These are phyloP conservation scores for Parascedosporium putredinis DNA, from an alignment of 2,329 filamentous ascomycete genomes.

Conservation along the genomic window DNA sequence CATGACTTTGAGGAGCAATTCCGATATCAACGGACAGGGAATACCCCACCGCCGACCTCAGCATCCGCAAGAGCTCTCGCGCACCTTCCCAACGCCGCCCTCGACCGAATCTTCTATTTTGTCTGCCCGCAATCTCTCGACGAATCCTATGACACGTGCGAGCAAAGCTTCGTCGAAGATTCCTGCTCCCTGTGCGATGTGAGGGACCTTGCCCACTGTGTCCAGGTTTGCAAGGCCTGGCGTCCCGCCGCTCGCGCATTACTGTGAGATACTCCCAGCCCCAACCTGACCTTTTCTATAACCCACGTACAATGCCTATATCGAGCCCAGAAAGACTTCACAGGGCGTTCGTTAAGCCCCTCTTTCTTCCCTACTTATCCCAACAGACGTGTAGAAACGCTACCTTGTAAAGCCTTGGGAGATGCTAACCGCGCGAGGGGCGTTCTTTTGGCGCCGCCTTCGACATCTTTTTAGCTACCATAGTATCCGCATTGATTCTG, in stretches of 20 bases:
- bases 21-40: constrained; percentile 14
- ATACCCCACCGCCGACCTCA: constrained; percentile 21
- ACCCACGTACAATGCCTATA: neutral
- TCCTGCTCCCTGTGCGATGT: constrained; percentile 90
- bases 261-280: constrained; percentile 37
- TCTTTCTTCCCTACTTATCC: neutral
- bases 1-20: constrained; percentile 12
- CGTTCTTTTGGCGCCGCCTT: constrained; percentile 4
- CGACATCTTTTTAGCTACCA: constrained; percentile 52
- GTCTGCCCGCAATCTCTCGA: constrained; percentile 79
- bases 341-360: neutral
- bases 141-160: constrained; percentile 68
- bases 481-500: constrained; percentile 83
- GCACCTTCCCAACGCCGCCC: constrained; percentile 54
- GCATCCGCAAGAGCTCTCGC: constrained; percentile 33
- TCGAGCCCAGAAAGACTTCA: neutral
- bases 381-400: no score
- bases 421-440: neutral
- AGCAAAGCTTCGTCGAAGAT: constrained; percentile 67
- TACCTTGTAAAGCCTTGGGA: no score
- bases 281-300: neutral
- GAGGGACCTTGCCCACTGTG: constrained; percentile 75
- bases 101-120: constrained; percentile 67
- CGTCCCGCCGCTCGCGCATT: constrained; percentile 36
- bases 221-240: constrained; percentile 66